Evolutionary conservation across 164 flowering plant genomes (phyloP).

Genomic region (Amborella trichopoda): DNA sequence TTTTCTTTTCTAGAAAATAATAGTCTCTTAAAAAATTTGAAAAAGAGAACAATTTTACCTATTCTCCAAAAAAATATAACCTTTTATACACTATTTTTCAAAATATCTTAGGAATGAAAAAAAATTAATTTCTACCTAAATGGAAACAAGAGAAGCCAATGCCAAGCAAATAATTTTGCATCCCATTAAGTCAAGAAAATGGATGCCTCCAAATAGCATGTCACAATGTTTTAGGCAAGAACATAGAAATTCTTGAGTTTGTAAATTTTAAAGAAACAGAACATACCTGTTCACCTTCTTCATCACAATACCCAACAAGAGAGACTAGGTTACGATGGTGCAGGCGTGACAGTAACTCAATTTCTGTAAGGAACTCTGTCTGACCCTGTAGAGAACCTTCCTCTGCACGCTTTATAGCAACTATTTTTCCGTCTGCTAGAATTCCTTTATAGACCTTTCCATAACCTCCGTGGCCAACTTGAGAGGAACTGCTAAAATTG

Average conservation of each 20-base stretch:
- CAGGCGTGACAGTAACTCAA: constrained; percentile 56
- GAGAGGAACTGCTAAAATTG: constrained; percentile 29
- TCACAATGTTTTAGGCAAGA: neutral
- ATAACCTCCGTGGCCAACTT: constrained; percentile 78
- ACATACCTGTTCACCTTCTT: constrained; percentile 69
- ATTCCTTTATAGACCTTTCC: constrained; percentile 66
- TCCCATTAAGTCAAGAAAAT: neutral
- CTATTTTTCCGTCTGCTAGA: constrained; percentile 31
- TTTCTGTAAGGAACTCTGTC: constrained; percentile 66
- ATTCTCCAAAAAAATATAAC: no score
- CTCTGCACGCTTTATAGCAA: constrained; percentile 70
- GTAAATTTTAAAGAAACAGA: neutral
- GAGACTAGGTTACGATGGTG: constrained; percentile 77
- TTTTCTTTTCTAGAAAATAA: no score
- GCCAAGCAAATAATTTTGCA: neutral
- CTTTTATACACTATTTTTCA: no score
- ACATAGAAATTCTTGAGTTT: neutral
- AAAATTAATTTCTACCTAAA: no score
- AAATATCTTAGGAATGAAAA: no score
- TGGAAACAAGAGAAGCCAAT: no score
- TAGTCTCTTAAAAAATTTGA: no score
- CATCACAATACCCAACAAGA: constrained; percentile 61
- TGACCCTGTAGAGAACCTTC: constrained; percentile 66
- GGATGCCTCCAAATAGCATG: neutral
- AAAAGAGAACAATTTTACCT: no score